Conservation (phyloP, 305 asterid genomes). For the Solanum aculeatissimum region DNA sequence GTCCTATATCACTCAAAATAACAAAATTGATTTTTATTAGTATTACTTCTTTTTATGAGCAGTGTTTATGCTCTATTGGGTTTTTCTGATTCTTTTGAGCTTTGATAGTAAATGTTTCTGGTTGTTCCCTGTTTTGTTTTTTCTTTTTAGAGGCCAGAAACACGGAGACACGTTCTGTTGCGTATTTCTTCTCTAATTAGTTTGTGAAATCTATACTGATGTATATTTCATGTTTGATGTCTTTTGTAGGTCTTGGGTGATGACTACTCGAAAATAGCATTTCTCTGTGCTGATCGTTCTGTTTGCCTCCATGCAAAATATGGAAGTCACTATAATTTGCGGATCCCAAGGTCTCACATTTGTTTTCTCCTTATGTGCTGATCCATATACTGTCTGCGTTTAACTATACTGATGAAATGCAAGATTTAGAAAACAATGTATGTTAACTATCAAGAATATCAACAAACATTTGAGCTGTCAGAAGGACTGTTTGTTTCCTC, state of each 20-base stretch:
- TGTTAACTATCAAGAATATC: not conserved
- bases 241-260: constrained; percentile 62
- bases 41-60: not conserved
- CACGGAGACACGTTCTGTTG: not conserved
- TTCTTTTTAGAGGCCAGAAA: not conserved
- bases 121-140: not conserved
- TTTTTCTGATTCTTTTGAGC: not conserved
- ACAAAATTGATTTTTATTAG: not conserved
- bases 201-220: not conserved
- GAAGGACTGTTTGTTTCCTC: not conserved
- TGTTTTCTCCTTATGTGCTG: not conserved
- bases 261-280: constrained; percentile 84
- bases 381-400: not conserved
- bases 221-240: not conserved
- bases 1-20: not conserved
- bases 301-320: constrained; percentile 87
- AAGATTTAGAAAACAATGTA: not conserved
- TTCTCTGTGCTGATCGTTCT: constrained; percentile 93
- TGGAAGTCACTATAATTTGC: constrained; percentile 85
- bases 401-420: not conserved
- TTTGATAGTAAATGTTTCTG: not conserved
- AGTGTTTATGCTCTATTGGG: not conserved
- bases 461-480: not conserved
- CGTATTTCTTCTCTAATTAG: not conserved
- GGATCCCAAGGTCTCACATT: constrained; percentile 64